Base-by-base conservation (phyloP, 495 filamentous ascomycete genomes). In the Geoglossum glabrum region DNA sequence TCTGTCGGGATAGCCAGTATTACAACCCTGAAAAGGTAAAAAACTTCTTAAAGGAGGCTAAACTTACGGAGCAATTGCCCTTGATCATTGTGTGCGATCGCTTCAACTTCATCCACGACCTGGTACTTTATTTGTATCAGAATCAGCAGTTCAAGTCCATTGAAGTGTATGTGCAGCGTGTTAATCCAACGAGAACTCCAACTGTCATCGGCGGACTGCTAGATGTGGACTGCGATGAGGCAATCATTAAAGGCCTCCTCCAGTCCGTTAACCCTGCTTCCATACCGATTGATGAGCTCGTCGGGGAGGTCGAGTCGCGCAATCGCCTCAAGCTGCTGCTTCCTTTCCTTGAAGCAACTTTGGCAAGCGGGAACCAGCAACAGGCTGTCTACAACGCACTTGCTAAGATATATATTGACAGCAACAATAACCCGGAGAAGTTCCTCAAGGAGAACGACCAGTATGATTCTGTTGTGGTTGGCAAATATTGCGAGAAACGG, bases 61-160 rank as follows among this genome's bases (percentile, higher is more conserved):
- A 81, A 61, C 76, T 99, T 58, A 83, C 81, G 6, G 92, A 97
- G 70, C 89, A 95, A 72, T 77, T 97, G 47, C 93, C 93, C 17
- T 74, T 99, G 58, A 97, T 99, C 73, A 94, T 97, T 65, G 93
- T 99, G 61, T 97, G 93, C 71, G 93, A 99, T 64, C 87, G 90
- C 19, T 95, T 93, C 78, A 94, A 96, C 73, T 90, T 99, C 67
- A 87, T 96, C 58, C 93, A 99, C 64, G 93, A 99, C 67, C 68
- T 99, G 64, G 86, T 99, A 27, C 78, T 97, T 25, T 97, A 95
- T 69, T 86, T 99, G 26, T 99, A 97, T 74, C 89, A 95, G 71
- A 95, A 95, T 72, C 92, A 97, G 70, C 93, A 96, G 65, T 99
- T 94, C 83, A 93, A 95, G 73, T 95, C 93, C 15, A 99, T 99